Conservation (phyloP, 164 flowering plant species). For the Paratinospora sagittata region DNA sequence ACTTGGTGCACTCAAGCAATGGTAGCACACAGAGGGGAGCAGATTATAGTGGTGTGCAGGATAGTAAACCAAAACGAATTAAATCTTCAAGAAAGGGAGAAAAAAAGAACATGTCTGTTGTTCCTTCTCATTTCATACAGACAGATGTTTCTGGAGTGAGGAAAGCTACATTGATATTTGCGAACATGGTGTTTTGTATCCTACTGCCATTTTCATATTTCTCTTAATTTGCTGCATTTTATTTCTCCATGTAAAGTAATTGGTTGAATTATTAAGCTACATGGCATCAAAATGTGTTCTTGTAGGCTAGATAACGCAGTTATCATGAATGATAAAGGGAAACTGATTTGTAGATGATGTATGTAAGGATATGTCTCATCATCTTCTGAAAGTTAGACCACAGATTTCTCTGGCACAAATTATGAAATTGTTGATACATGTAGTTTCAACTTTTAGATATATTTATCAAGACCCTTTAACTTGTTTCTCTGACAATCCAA, state of each 20-base stretch:
- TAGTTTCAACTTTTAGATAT: no score
- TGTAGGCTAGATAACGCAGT: not conserved
- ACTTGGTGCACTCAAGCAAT: conserved; percentile 81
- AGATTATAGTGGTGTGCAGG: conserved; percentile 30
- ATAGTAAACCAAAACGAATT: conserved; percentile 30
- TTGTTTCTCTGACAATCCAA: no score
- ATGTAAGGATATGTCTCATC: not conserved
- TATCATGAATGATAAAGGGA: not conserved
- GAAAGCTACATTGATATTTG: conserved; percentile 59
- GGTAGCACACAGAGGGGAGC: conserved; percentile 66
- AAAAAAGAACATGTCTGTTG: conserved; percentile 45
- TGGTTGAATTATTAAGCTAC: not conserved
- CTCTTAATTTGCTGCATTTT: not conserved
- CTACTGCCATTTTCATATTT: conserved; percentile 19
- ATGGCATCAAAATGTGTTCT: not conserved
- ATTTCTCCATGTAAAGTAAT: not conserved
- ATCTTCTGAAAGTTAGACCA: not conserved
- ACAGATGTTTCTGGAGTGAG: conserved; percentile 71
- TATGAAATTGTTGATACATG: no score
- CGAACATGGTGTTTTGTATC: conserved; percentile 89
- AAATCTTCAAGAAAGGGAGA: conserved; percentile 47
- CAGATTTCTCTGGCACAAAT: not conserved
- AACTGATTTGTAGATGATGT: not conserved
- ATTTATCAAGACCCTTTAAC: no score
- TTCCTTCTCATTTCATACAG: conserved; percentile 75